Conservation (phyloP, 2,329 filamentous ascomycete species). For the Leptographium galeiforme region DNA sequence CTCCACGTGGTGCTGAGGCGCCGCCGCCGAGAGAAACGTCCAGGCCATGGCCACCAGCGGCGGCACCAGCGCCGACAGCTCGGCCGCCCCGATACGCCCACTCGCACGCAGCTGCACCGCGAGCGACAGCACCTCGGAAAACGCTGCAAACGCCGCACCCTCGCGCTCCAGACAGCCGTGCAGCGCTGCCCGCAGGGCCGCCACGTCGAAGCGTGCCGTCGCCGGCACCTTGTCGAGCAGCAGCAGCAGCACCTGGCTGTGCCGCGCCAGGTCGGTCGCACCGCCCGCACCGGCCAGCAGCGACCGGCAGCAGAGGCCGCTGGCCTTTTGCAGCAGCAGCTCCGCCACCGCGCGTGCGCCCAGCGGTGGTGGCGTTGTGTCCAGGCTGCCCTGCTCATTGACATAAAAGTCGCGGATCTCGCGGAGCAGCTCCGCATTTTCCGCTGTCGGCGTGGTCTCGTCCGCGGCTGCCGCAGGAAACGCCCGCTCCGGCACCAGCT, state of each 20-base stretch:
- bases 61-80: slow-evolving; percentile 49
- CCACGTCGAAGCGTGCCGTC: slow-evolving; percentile 31
- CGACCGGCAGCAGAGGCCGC: slow-evolving; percentile 34
- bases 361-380: slow-evolving; percentile 48
- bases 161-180: slow-evolving; percentile 29
- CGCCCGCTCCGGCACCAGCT: slow-evolving; percentile 50
- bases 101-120: slow-evolving; percentile 40
- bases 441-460: slow-evolving; percentile 13
- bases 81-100: slow-evolving; percentile 35
- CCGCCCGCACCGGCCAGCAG: slow-evolving; percentile 26
- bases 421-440: slow-evolving; percentile 41
- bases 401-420: slow-evolving; percentile 55
- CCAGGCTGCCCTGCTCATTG: slow-evolving; percentile 55
- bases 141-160: slow-evolving; percentile 35
- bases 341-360: slow-evolving; percentile 40
- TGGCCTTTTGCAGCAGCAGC: slow-evolving; percentile 49
- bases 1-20: slow-evolving; percentile 90
- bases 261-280: slow-evolving; percentile 36
- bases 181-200: slow-evolving; percentile 35
- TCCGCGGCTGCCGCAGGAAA: slow-evolving; percentile 28
- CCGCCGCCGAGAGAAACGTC: slow-evolving; percentile 65
- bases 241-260: slow-evolving; percentile 45
- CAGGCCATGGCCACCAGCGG: slow-evolving; percentile 62
- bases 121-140: slow-evolving; percentile 45
- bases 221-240: slow-evolving; percentile 39